Evolutionary conservation across 345 rosid species (phyloP).

Genomic region (Eutrema japonicum): DNA sequence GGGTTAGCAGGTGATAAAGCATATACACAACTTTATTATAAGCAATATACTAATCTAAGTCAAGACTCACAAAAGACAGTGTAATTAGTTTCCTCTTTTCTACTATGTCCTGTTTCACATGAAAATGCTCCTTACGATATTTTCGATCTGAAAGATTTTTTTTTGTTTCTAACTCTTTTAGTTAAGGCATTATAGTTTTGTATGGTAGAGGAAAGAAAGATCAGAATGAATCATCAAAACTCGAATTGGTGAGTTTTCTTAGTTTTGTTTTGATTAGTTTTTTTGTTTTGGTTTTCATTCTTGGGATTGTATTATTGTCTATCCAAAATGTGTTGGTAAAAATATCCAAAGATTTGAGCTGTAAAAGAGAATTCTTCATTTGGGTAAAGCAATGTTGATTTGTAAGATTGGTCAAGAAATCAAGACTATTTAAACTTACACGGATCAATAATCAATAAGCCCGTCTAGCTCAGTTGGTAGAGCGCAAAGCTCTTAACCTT

Average conservation of each 20-base stretch:
- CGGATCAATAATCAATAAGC: no score
- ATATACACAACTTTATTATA: background rate
- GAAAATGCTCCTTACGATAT: background rate
- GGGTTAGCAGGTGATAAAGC: no score
- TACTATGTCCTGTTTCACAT: constrained; percentile 2
- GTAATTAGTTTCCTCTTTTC: constrained; percentile 20
- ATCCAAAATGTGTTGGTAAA: no score
- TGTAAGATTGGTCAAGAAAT: no score
- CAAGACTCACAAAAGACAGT: background rate
- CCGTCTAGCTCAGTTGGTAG: no score
- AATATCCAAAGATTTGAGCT: no score
- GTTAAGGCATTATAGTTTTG: background rate
- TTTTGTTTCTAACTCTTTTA: background rate
- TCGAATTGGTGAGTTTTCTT: constrained; percentile 3
- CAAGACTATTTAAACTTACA: no score
- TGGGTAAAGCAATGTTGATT: no score
- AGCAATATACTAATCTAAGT: constrained; percentile 19
- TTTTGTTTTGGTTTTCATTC: no score
- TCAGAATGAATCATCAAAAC: background rate
- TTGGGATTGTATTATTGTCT: no score
- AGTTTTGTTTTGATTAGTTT: no score
- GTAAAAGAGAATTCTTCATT: no score
- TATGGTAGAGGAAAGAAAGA: constrained; percentile 11
- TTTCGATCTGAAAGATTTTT: background rate
- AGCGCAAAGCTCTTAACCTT: background rate